Evolutionary conservation across 2,329 filamentous ascomycete genomes (phyloP).

Genomic region (Aureobasidium sp.): DNA sequence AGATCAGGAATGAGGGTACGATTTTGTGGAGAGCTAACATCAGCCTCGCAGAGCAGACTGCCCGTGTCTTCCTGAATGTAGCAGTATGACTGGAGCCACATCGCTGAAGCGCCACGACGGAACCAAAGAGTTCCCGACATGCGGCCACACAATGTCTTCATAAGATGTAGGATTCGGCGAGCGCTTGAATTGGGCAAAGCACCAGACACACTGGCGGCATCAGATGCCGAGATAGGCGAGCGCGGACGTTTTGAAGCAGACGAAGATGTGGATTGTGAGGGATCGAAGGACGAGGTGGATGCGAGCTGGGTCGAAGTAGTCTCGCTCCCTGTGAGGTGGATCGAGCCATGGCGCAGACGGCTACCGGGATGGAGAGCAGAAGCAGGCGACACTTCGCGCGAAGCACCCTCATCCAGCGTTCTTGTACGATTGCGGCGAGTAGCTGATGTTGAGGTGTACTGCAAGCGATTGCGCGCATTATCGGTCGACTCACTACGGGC

Average conservation of each 20-base stretch:
- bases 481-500: conserved; percentile 12
- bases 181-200: conserved; percentile 49
- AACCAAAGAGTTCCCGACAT: conserved; percentile 77
- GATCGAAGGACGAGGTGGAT: neutral
- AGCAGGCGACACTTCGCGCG: conserved; percentile 4
- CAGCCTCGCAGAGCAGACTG: conserved; percentile 66
- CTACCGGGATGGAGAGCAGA: neutral
- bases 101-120: conserved; percentile 51
- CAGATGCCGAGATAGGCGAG: conserved; percentile 26
- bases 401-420: conserved; percentile 5
- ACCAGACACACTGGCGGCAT: conserved; percentile 20
- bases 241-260: conserved; percentile 19
- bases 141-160: conserved; percentile 68
- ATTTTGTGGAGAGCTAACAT: conserved; percentile 58
- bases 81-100: conserved; percentile 65
- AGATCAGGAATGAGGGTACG: conserved; percentile 64
- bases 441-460: neutral
- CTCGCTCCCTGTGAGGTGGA: neutral
- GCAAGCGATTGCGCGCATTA: neutral
- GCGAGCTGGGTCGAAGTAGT: neutral
- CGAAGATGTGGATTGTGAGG: conserved; percentile 17
- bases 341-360: conserved; percentile 13
- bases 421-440: conserved; percentile 7
- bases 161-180: conserved; percentile 64
- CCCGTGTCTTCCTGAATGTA: conserved; percentile 72